phyloP scores from a whole-genome alignment of 768 basidiomycete species.

The Suillus ampliporus region DNA sequence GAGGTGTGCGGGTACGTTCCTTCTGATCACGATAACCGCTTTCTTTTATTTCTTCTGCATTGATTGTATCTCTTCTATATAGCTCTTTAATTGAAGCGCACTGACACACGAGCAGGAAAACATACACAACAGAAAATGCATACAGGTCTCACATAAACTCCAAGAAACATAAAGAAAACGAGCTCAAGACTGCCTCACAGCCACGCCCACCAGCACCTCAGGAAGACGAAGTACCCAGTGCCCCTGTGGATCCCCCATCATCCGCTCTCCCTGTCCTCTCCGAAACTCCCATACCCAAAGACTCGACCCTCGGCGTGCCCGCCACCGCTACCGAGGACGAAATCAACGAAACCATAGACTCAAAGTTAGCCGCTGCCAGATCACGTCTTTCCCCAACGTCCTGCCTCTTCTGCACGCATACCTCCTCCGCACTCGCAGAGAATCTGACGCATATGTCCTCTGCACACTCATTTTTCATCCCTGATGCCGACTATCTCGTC shows the following conservation, averaged over 20 bases:
- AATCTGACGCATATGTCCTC: constrained; percentile 89
- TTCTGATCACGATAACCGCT: constrained; percentile 1
- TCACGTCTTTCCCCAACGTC: constrained; percentile 62
- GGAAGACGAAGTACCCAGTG: constrained; percentile 23
- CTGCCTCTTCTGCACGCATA: constrained; percentile 86
- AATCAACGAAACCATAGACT: constrained; percentile 64
- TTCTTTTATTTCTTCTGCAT: background rate
- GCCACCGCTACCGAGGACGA: constrained; percentile 52
- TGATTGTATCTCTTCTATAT: constrained; percentile 6
- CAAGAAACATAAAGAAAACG: constrained; percentile 86
- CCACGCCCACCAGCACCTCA: constrained; percentile 1
- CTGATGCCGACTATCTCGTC: constrained; percentile 89
- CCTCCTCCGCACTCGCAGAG: constrained; percentile 56
- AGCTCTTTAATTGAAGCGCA: background rate
- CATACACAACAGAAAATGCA: constrained; percentile 88
- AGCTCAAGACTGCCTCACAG: constrained; percentile 52
- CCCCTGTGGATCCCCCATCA: constrained; percentile 15
- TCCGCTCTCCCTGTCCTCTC: constrained; percentile 12
- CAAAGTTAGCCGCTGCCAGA: constrained; percentile 75
- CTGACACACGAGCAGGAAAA: constrained; percentile 61
- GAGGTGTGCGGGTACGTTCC: constrained; percentile 79
- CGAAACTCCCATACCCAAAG: constrained; percentile 9
- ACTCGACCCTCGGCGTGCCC: constrained; percentile 33
- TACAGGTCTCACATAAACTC: constrained; percentile 87
- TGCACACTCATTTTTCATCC: constrained; percentile 93